Evolutionary conservation across 2,329 filamentous ascomycete species (phyloP).

Genomic region (Diaporthe capsici): DNA sequence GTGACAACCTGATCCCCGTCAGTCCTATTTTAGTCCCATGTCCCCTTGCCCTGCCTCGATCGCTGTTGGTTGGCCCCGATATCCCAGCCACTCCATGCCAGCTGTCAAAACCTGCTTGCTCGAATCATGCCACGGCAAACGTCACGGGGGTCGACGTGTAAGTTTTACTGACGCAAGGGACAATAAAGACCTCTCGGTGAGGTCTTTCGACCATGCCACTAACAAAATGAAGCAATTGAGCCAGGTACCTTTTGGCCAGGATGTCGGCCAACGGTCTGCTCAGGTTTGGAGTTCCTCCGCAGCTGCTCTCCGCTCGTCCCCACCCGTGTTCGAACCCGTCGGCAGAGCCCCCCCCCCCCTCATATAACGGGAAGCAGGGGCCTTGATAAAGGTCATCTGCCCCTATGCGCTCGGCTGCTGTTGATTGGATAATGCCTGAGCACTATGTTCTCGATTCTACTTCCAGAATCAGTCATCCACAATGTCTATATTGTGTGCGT

Average conservation of each 20-base stretch:
- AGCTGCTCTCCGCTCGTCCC: neutral
- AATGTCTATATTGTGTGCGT: neutral
- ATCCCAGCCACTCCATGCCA: conserved; percentile 15
- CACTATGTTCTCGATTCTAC: neutral
- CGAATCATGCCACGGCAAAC: conserved; percentile 9
- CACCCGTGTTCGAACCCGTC: neutral
- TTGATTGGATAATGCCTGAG: neutral
- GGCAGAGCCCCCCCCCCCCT: neutral
- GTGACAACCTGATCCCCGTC: conserved; percentile 1
- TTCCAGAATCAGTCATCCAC: neutral
- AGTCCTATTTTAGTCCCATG: conserved; percentile 17
- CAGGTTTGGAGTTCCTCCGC: neutral
- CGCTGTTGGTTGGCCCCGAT: conserved; percentile 16
- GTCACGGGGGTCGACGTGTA: neutral
- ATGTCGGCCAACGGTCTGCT: neutral
- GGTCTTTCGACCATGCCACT: neutral
- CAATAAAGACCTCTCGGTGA: neutral
- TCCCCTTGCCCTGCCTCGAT: conserved; percentile 3
- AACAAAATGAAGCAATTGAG: neutral
- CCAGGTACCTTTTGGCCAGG: neutral
- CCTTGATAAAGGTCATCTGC: neutral
- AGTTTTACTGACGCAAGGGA: neutral
- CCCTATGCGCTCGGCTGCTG: neutral
- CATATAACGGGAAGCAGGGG: neutral
- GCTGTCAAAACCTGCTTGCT: conserved; percentile 6